These are phyloP conservation scores for Mimosa bimucronata DNA, from an alignment of 306 rosid genomes.

Conservation along the genomic window DNA sequence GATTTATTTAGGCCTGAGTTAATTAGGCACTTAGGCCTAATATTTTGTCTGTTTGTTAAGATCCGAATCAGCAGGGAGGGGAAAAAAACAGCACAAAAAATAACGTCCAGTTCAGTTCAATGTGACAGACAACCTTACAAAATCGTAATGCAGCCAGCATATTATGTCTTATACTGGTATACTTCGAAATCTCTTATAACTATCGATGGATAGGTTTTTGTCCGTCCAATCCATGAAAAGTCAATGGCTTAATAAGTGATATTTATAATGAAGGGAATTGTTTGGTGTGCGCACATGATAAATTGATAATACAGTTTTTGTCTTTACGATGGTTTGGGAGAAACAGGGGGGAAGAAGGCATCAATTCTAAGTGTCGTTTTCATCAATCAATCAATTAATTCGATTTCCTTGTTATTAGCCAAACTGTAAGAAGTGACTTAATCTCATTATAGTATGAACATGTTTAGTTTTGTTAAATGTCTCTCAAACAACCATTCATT, in stretches of 20 bases:
- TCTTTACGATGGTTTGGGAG: not conserved
- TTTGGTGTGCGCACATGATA: conserved; percentile 19
- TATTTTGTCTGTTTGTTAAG: not conserved
- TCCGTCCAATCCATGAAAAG: not conserved
- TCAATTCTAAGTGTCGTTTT: conserved; percentile 34
- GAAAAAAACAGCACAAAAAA: not conserved
- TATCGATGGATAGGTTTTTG: not conserved
- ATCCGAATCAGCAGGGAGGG: not conserved
- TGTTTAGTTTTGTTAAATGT: conserved; percentile 15
- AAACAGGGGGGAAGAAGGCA: conserved; percentile 1
- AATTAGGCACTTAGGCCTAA: not conserved
- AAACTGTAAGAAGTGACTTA: conserved; percentile 39
- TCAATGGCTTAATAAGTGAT: conserved; percentile 5
- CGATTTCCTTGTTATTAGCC: conserved; percentile 16
- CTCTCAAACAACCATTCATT: conserved; percentile 15
- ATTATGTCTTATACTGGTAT: not conserved
- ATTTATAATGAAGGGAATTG: not conserved
- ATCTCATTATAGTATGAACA: conserved; percentile 15
- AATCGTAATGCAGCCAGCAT: not conserved
- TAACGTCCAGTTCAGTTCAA: not conserved
- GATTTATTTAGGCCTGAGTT: not conserved
- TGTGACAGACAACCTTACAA: not conserved
- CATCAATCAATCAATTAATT: conserved; percentile 32
- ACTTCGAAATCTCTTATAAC: not conserved
- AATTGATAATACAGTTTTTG: not conserved